phyloP scores from a whole-genome alignment of 1,284 basidiomycete genomes.

The Boletus semigastroideus region DNA sequence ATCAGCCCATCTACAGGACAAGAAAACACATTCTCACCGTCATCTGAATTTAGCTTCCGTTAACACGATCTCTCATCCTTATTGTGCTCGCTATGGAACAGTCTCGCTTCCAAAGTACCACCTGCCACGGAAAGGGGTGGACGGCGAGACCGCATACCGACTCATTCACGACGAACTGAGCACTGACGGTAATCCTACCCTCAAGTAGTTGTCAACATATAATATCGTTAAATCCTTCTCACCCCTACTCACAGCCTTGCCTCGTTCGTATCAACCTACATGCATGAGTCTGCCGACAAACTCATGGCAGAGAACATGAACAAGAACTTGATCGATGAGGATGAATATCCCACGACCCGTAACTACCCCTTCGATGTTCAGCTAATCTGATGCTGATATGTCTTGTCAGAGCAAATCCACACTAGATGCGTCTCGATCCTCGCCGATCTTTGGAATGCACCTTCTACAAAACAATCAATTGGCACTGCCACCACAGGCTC shows the following conservation, averaged over 20 bases:
- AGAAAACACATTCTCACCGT: constrained; percentile 42
- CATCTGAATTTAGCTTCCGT: constrained; percentile 38
- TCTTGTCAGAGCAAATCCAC: constrained; percentile 61
- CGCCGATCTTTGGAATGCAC: constrained; percentile 92
- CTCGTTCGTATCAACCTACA: constrained; percentile 75
- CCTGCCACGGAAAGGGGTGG: constrained; percentile 60
- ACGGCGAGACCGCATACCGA: constrained; percentile 67
- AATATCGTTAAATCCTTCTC: constrained; percentile 18
- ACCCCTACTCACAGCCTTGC: constrained; percentile 84
- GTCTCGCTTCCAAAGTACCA: constrained; percentile 65
- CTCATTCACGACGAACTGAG: constrained; percentile 83
- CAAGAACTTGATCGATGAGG: constrained; percentile 90
- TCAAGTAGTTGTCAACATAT: constrained; percentile 36
- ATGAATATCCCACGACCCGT: constrained; percentile 89
- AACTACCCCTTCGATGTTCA: constrained; percentile 20
- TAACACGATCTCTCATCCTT: constrained; percentile 42
- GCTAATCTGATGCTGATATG: constrained; percentile 1
- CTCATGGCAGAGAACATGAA: constrained; percentile 83
- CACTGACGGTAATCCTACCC: constrained; percentile 63
- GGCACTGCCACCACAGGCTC: constrained; percentile 95
- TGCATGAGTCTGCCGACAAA: constrained; percentile 61
- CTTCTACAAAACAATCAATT: constrained; percentile 68
- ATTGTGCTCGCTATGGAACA: constrained; percentile 67
- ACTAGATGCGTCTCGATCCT: constrained; percentile 85
- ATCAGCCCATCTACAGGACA: constrained; percentile 38